Evolutionary conservation across 306 rosid species (phyloP).

Genomic region (Carpinus viminea): DNA sequence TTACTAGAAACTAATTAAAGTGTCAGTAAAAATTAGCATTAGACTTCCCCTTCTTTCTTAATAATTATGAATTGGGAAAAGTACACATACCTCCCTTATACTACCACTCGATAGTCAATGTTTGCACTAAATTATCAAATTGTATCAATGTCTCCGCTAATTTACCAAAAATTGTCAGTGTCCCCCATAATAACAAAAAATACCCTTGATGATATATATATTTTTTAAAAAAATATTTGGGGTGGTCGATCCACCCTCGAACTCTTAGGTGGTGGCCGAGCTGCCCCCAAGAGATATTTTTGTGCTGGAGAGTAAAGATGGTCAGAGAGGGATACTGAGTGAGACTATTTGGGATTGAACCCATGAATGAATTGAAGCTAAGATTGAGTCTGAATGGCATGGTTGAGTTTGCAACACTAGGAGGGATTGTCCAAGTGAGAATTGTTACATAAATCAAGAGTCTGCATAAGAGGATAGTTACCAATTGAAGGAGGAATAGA

Average conservation of each 20-base stretch:
- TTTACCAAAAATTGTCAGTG: too few species aligned
- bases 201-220: too few species aligned
- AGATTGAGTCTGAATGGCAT: conserved; percentile 67
- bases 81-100: too few species aligned
- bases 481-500: conserved; percentile 79
- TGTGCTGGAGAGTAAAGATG: conserved; percentile 67
- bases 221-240: too few species aligned
- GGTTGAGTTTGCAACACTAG: conserved; percentile 64
- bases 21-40: neutral
- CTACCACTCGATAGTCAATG: too few species aligned
- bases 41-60: neutral
- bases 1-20: neutral
- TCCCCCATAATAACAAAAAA: too few species aligned
- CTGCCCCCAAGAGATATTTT: conserved; percentile 50
- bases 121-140: too few species aligned
- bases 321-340: conserved; percentile 48
- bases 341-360: conserved; percentile 65
- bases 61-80: neutral
- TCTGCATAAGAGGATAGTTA: conserved; percentile 66
- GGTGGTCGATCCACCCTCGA: too few species aligned
- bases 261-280: too few species aligned
- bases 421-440: conserved; percentile 63
- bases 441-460: conserved; percentile 82
- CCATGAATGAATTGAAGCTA: conserved; percentile 80
- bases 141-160: too few species aligned